Percentiles rank a stretch among this genome's conserved stretches.
phyloP scores from a whole-genome alignment of 306 rosid genomes.

The Trifolium fragiferum region DNA sequence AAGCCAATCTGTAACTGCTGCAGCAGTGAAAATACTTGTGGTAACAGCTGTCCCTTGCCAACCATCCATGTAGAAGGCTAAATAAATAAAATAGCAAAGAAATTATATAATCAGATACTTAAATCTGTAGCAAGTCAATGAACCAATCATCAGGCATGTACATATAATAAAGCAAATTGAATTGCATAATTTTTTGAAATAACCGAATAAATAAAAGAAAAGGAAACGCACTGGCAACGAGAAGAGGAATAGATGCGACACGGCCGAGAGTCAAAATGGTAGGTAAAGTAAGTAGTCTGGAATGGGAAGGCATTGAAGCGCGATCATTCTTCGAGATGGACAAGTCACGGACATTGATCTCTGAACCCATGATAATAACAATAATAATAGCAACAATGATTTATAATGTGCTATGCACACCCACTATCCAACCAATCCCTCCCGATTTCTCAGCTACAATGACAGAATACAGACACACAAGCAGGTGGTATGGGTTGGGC shows the following conservation, averaged over 20 bases:
- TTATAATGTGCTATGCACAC: too few relatives aligned
- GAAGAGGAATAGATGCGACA: constrained; percentile 83
- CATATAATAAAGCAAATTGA: neutral
- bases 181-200: too few relatives aligned
- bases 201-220: neutral
- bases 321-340: constrained; percentile 49
- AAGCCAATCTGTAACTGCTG: constrained; percentile 97
- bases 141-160: too few relatives aligned
- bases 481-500: too few relatives aligned
- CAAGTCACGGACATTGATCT: constrained; percentile 50
- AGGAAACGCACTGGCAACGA: constrained; percentile 52
- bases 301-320: constrained; percentile 38
- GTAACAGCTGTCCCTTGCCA: constrained; percentile 86
- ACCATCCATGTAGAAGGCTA: constrained; percentile 82
- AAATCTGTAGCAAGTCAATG: too few relatives aligned
- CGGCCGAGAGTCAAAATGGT: constrained; percentile 91
- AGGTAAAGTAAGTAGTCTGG: constrained; percentile 82
- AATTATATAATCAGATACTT: too few relatives aligned
- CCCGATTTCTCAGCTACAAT: too few relatives aligned
- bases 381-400: too few relatives aligned
- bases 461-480: too few relatives aligned
- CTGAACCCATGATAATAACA: constrained; percentile 64
- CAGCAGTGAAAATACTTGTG: constrained; percentile 76
- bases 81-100: neutral
- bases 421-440: too few relatives aligned